Evolutionary conservation across 2,329 filamentous ascomycete species (phyloP), one percentile per base, ranked within the genome.

Genomic region (Curvularia sp.): DNA sequence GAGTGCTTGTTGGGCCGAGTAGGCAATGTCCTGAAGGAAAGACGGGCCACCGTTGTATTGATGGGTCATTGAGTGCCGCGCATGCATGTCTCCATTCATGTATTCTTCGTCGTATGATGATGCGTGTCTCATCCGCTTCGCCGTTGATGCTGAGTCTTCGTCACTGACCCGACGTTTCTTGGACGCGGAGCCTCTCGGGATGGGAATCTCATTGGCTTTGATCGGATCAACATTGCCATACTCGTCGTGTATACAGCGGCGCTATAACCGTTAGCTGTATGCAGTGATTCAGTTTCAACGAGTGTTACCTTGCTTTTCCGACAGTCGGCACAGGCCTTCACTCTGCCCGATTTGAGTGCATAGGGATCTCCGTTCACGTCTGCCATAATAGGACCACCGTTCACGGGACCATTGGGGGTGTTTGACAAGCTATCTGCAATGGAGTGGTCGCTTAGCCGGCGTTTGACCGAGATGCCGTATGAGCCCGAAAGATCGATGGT

Each of bases 221-320:
- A 87, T 74, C 1, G 86, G 86, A 71, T 89, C 87, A 25, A 89
- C 82, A 55, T 86, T 83, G 49, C 87, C 87, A 63, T 84, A 82
- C 64, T 88, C 86, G 66, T 89, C 86, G 68, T 89, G 87, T 48
- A 89, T 86, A 68, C 87, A 89, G 68, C 87, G 85, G 57, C 87
- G 85, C 86, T 89, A 55, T 19, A 25, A 21, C 42, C 69, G 66
- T 73, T 65, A 75, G 67, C 36, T 42, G 34, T 45, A 27, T 32
- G 5, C 42, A 49, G 38, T 32, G 7, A 18, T 13, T 10, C 5
- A n/a, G 32, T 4, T 51, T 19, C 25, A 5, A 42, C 13, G 32
- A 21, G 39, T 75, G 82, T 74, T 71, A 87, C 86, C 81, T 89
- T 89, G 80, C 86, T 88, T 72, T 87, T 88, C 45, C 87, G 83